Evolutionary conservation across 345 rosid species (phyloP).

Genomic region (Hevea brasiliensis): DNA sequence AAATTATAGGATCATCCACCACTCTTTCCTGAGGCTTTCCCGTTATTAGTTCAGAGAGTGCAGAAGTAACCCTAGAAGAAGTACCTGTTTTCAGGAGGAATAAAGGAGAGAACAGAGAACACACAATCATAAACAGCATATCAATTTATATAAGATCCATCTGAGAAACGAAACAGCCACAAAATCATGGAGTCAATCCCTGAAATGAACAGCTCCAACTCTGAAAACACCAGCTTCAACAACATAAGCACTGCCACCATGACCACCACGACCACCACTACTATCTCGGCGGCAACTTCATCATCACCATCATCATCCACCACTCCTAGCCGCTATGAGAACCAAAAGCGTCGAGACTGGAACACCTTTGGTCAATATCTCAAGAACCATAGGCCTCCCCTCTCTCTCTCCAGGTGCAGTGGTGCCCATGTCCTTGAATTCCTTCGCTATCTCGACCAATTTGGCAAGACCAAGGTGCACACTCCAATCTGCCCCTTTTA

Average conservation of each 20-base stretch:
- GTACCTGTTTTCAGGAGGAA: too few species aligned
- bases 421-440: constrained; percentile 41
- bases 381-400: constrained; percentile 39
- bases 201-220: constrained; percentile 23
- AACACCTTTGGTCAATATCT: constrained; percentile 40
- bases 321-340: constrained; percentile 36
- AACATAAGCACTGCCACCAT: not conserved
- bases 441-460: constrained; percentile 35
- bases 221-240: constrained; percentile 6
- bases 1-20: too few species aligned
- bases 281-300: not conserved
- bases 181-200: constrained; percentile 27
- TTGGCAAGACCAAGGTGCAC: constrained; percentile 40
- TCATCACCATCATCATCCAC: constrained; percentile 19
- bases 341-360: constrained; percentile 46
- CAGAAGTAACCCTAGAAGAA: too few species aligned
- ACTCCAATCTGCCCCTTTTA: constrained; percentile 34
- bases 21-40: too few species aligned
- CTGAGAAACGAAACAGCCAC: not conserved
- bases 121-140: too few species aligned
- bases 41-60: too few species aligned
- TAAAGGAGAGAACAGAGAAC: too few species aligned
- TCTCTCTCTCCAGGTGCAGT: constrained; percentile 35
- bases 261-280: not conserved
- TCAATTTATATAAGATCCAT: not conserved